Base-by-base conservation (phyloP, 2,329 filamentous ascomycete genomes). In the Aspergillus neotritici region DNA sequence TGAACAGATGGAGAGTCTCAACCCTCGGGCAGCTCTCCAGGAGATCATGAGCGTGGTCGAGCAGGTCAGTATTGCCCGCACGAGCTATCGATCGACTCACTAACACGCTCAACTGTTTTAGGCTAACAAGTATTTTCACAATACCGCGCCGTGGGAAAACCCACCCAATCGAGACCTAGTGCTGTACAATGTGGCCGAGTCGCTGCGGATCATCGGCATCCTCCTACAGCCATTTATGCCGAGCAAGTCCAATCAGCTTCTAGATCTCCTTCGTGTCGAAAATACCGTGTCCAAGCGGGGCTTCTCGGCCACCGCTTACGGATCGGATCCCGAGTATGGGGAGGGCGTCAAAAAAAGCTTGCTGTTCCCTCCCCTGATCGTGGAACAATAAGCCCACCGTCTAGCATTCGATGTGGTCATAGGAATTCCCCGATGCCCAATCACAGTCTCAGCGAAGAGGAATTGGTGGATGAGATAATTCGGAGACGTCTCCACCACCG, bases 161-260 rank as follows among this genome's bases (percentile, higher is more conserved):
- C 65, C 62, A 1, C 59, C 42, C 34, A 64, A 74, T 2, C 67
- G 83, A 12, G 70, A 83, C 51, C 71, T 74, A 53, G 75, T 78
- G 31, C 73, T 98, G 21, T 96, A 80, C 63, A 74, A 84, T 34
- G 73, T 76, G 34, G 78, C 83, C 7, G 93, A 98, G 67, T 78
- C 84, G 4, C 63, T 96, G 36, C 84, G 93, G 31, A 79, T 96
- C 16, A 73, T 76, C 1, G 87, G 83, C 11, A 95, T 98, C 54
- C 72, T 97, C 36, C 71, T 98, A 34, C 90, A 95, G 64, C 89
- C 93, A 1, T 87, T 90, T 59, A 94, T 98, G 77, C 93, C 93
- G 0, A 74, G 71, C 32, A 94, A 94, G 65, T 78, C 87, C 36
- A 67, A 68, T 9, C 70, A 79, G 52, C 66, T 96, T 28, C 76